Base-by-base conservation (phyloP, 2,329 filamentous ascomycete species). In the Trichoderma gracile region DNA sequence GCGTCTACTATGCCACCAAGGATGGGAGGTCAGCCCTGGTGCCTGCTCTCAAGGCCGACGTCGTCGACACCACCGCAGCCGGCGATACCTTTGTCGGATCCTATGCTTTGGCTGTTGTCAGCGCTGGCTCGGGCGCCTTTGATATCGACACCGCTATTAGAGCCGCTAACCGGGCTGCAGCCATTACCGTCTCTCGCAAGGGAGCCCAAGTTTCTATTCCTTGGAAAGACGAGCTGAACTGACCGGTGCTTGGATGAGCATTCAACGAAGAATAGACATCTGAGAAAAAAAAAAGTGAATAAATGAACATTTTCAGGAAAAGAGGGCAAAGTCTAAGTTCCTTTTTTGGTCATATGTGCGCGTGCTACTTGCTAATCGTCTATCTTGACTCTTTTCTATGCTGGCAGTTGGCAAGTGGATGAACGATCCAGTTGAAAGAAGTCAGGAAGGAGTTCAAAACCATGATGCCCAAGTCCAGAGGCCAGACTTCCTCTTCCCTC, bases 41-140 rank as follows among this genome's bases (percentile, higher is more conserved):
- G 5, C 75, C 79, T 2, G 92, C 91, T 0, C 82, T 85, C 67
- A 89, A 90, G 76, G 89, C 92, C 4, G 78, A 75, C 21, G 94
- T 98, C 1, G 86, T 97, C 5, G 94, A 98, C 75, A 98, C 94
- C 1, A 98, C 94, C 8, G 94, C 90, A 1, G 95, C 95, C 5
- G 94, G 94, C 0, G 94, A 98, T 75, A 97, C 94, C 0, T 97
- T 97, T 78, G 91, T 96, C 5, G 94, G 95, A 2, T 90, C 87
- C 23, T 96, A 97, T 75, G 90, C 92, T 3, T 85, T 95, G 27
- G 85, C 87, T 64, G 84, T 89, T 33, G 91, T 91, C 45, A 81
- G 73, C 59, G 73, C 73, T n/a, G 69, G 68, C 42, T 70, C 65
- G 27, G 71, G 64, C 14, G 66, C 65, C 14, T 84, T 86, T 64